phyloP scores from a whole-genome alignment of 164 flowering plant species.

The Macadamia tetraphylla region DNA sequence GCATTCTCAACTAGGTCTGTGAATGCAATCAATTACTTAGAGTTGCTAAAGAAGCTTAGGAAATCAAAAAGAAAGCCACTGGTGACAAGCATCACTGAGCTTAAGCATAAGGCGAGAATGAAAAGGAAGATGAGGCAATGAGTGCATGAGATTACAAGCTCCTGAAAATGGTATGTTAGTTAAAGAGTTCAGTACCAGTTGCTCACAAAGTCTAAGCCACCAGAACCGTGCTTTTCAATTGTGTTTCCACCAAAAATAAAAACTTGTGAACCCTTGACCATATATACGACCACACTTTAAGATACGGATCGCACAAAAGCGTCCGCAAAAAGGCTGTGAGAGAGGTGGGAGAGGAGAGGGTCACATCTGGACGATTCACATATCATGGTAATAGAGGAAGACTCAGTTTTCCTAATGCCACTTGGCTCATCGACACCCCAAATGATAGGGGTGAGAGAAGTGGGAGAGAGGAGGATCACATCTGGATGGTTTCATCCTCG shows the following conservation, averaged over 20 bases:
- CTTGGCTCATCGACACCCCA: too few relatives aligned
- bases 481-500: too few relatives aligned
- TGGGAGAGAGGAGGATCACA: too few relatives aligned
- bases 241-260: conserved; percentile 23
- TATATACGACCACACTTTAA: too few relatives aligned
- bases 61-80: conserved; percentile 51
- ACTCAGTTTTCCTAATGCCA: too few relatives aligned
- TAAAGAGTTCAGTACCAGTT: conserved; percentile 42
- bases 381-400: too few relatives aligned
- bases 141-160: conserved; percentile 30
- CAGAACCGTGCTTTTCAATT: conserved; percentile 30
- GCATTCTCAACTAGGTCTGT: conserved; percentile 18
- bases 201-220: conserved; percentile 50
- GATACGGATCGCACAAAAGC: too few relatives aligned
- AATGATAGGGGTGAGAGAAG: too few relatives aligned
- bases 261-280: too few relatives aligned
- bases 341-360: too few relatives aligned
- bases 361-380: too few relatives aligned
- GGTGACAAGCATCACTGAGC: conserved; percentile 39
- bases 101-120: conserved; percentile 47
- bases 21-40: conserved; percentile 9
- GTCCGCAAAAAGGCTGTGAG: too few relatives aligned
- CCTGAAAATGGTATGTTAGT: conserved; percentile 68
- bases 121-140: conserved; percentile 30
- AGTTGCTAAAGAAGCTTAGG: conserved; percentile 36